These are phyloP conservation scores for Pseudogymnoascus sp. DNA, from an alignment of 2,329 filamentous ascomycete species.

Conservation along the genomic window DNA sequence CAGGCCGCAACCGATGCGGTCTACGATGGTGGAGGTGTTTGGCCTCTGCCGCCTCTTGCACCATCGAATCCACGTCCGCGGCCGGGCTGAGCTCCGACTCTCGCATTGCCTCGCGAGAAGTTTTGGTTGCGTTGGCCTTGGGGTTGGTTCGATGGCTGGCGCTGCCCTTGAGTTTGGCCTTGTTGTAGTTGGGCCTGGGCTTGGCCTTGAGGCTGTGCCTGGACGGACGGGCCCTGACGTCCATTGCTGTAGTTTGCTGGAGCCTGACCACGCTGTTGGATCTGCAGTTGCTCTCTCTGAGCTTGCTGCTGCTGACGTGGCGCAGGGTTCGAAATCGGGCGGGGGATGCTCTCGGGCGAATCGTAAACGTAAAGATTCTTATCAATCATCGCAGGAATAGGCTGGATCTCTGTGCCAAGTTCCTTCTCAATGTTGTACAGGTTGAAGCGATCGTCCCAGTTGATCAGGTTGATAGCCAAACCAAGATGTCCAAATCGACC, in stretches of 20 bases:
- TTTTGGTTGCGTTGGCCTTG: constrained; percentile 25
- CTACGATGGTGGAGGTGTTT: constrained; percentile 25
- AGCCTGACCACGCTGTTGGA: constrained; percentile 20
- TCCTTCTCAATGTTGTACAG: constrained; percentile 98
- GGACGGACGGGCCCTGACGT: constrained; percentile 23
- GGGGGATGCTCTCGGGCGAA: constrained; percentile 86
- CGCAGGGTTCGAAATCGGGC: constrained; percentile 56
- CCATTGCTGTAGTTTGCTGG: constrained; percentile 22
- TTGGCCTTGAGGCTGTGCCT: constrained; percentile 17
- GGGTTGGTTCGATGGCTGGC: constrained; percentile 11
- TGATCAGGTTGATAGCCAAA: constrained; percentile 97
- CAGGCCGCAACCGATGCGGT: constrained; percentile 11
- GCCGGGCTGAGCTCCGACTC: constrained; percentile 18
- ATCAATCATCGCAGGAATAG: constrained; percentile 91
- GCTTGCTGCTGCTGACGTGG: constrained; percentile 22
- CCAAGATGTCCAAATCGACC: constrained; percentile 95
- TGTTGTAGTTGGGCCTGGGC: background rate
- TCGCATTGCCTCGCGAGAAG: constrained; percentile 23
- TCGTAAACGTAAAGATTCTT: constrained; percentile 99
- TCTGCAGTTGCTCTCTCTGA: constrained; percentile 20
- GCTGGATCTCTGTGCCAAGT: constrained; percentile 91
- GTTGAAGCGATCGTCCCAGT: constrained; percentile 98
- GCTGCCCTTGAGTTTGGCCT: background rate
- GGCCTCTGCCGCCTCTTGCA: constrained; percentile 27
- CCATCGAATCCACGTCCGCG: constrained; percentile 26